A percentile compares a stretch with the other conserved stretches of the same genome.
phyloP scores from a whole-genome alignment of 192 early-diverging fungal genomes.

The Diversispora epigaea region DNA sequence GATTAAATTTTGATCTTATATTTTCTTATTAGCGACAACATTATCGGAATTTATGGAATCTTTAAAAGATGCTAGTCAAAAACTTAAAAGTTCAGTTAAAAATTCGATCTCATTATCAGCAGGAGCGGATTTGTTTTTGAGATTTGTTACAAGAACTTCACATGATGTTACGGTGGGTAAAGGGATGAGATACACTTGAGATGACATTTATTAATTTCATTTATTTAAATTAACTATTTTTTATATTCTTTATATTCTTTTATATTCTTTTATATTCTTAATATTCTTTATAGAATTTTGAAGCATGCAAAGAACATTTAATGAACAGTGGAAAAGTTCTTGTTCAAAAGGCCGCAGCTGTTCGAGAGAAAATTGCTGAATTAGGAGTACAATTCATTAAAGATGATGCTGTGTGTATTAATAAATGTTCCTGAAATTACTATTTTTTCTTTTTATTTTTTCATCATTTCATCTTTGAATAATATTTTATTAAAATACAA shows the following conservation, averaged over 20 bases:
- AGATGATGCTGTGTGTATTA: conserved; percentile 54
- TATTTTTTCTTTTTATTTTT: not conserved
- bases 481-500: not conserved
- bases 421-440: not conserved
- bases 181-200: conserved; percentile 34
- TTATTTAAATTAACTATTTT: not conserved
- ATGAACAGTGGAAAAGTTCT: conserved; percentile 70
- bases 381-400: conserved; percentile 78
- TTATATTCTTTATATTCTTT: conserved; percentile 33
- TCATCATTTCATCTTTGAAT: not conserved
- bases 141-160: conserved; percentile 61
- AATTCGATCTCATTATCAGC: conserved; percentile 82
- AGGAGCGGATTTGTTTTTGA: conserved; percentile 83
- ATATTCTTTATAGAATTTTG: conserved; percentile 56
- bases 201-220: not conserved
- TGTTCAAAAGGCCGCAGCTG: conserved; percentile 68
- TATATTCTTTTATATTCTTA: not conserved
- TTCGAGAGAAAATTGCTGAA: conserved; percentile 76
- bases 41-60: conserved; percentile 86
- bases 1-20: not conserved
- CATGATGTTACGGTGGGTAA: conserved; percentile 59
- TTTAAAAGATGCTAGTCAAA: conserved; percentile 62
- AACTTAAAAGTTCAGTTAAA: conserved; percentile 65
- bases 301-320: conserved; percentile 66
- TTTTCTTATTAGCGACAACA: conserved; percentile 67